Evolutionary conservation across 2,329 filamentous ascomycete species (phyloP).

Genomic region (Penicillium palitans): DNA sequence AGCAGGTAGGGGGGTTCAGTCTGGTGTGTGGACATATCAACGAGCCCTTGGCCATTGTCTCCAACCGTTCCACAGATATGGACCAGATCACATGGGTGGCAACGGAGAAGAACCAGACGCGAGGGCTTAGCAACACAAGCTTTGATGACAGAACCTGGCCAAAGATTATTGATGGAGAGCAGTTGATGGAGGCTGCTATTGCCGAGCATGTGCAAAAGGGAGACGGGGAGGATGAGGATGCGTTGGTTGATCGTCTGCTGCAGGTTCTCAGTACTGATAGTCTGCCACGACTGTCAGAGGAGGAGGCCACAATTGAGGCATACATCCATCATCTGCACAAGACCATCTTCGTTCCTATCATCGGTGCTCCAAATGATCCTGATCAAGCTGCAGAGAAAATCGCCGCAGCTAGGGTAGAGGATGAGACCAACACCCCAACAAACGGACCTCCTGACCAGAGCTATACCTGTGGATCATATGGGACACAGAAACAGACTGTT

Average conservation of each 20-base stretch:
- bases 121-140: conserved; percentile 62
- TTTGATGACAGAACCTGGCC: conserved; percentile 62
- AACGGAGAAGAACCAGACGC: conserved; percentile 51
- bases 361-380: conserved; percentile 51
- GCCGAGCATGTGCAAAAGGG: conserved; percentile 41
- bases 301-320: conserved; percentile 52
- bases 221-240: conserved; percentile 48
- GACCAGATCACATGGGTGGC: conserved; percentile 55
- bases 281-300: conserved; percentile 52
- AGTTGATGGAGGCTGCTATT: conserved; percentile 53
- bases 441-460: conserved; percentile 30
- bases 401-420: conserved; percentile 35
- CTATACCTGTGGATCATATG: conserved; percentile 56
- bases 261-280: conserved; percentile 56
- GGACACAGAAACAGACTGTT: conserved; percentile 65
- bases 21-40: conserved; percentile 59
- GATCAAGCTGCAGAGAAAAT: conserved; percentile 37
- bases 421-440: conserved; percentile 7
- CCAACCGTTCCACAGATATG: conserved; percentile 58
- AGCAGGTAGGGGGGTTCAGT: conserved; percentile 64
- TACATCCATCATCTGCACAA: conserved; percentile 59
- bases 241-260: conserved; percentile 55
- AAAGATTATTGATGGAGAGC: conserved; percentile 61
- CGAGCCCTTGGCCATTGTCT: conserved; percentile 59
- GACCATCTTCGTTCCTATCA: conserved; percentile 61